Evolutionary conservation across 1,139 yeast genomes (phyloP).

Genomic region (Geotrichum carabidarum): DNA sequence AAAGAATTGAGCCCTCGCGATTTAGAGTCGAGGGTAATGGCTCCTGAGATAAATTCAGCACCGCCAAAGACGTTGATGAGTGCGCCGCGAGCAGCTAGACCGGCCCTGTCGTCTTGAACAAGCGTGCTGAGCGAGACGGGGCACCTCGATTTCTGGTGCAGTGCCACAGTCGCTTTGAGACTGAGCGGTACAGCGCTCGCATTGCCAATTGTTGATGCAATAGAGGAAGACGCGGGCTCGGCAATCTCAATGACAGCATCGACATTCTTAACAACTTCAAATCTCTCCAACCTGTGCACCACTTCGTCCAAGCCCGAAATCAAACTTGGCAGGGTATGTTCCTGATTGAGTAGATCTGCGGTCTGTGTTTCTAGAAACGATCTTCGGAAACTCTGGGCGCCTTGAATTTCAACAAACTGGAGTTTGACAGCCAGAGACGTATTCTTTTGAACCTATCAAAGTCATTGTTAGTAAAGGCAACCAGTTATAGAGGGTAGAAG

Average conservation of each 20-base stretch:
- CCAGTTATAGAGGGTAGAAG: background rate
- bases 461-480: too few relatives aligned
- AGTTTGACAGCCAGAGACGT: conserved; percentile 29
- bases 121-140: conserved; percentile 88
- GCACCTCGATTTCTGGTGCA: conserved; percentile 40
- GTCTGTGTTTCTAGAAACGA: conserved; percentile 52
- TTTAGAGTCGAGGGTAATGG: conserved; percentile 74
- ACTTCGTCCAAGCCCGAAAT: conserved; percentile 33
- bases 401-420: conserved; percentile 50
- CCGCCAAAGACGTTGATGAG: conserved; percentile 80
- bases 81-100: conserved; percentile 46
- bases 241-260: conserved; percentile 40
- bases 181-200: conserved; percentile 11
- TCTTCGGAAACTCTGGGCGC: conserved; percentile 50
- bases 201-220: too few relatives aligned
- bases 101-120: conserved; percentile 85
- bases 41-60: conserved; percentile 71
- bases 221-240: conserved; percentile 21
- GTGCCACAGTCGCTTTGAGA: conserved; percentile 25
- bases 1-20: conserved; percentile 57
- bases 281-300: conserved; percentile 31
- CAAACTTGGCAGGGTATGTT: conserved; percentile 30
- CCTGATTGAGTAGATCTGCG: conserved; percentile 45
- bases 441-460: conserved; percentile 18
- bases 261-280: conserved; percentile 46